A percentile compares a stretch with the other conserved stretches of the same genome.
Evolutionary conservation across 352 stramenopile species (phyloP).

Genomic region (Phytophthora pinifolia): DNA sequence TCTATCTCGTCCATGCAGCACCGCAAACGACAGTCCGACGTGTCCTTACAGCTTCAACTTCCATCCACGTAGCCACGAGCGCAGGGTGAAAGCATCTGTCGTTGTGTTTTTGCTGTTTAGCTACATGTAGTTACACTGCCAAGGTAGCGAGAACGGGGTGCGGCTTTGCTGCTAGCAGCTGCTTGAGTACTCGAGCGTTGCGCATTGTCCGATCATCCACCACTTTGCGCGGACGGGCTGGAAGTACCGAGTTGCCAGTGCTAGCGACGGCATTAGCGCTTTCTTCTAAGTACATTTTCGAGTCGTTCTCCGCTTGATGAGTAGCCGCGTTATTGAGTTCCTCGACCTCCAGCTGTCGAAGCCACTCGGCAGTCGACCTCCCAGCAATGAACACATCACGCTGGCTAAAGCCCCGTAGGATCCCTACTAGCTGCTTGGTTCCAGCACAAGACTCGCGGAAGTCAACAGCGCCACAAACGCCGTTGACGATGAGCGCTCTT

Average conservation of each 20-base stretch:
- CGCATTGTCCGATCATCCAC: constrained; percentile 31
- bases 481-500: constrained; percentile 43
- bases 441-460: constrained; percentile 48
- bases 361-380: constrained; percentile 25
- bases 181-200: constrained; percentile 36
- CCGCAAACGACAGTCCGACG: background rate
- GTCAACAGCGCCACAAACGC: constrained; percentile 55
- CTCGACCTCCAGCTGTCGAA: constrained; percentile 18
- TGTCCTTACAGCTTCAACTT: background rate
- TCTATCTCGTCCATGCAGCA: background rate
- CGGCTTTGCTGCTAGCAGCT: constrained; percentile 45
- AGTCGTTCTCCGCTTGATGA: constrained; percentile 1
- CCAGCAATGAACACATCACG: constrained; percentile 32
- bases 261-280: background rate
- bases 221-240: constrained; percentile 8
- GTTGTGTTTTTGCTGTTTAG: constrained; percentile 13
- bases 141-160: constrained; percentile 35
- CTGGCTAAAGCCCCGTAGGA: constrained; percentile 10
- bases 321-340: constrained; percentile 5
- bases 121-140: constrained; percentile 6
- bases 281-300: background rate
- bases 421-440: constrained; percentile 30
- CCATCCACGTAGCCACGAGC: constrained; percentile 1
- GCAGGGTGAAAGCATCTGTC: constrained; percentile 2
- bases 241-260: background rate